Evolutionary conservation across 352 stramenopile genomes (phyloP), one percentile per base, ranked within the genome.

Genomic region (Phytophthora ramorum): DNA sequence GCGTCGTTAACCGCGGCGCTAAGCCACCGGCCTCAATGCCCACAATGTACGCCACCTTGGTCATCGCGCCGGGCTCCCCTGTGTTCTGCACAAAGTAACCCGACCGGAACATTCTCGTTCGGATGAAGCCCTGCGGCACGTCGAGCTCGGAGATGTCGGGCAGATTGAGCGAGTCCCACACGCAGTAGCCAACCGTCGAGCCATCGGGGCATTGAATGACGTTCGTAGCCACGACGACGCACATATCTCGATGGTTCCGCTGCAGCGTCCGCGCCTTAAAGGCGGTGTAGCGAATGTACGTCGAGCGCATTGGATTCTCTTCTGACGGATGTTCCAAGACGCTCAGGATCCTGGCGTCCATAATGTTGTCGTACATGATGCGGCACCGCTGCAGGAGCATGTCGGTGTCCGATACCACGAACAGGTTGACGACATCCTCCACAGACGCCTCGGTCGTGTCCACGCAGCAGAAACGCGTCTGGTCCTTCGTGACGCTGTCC

Each of bases 131-230:
- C 10, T 63, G 61, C 0, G 69, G 75, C 7, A 83, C 52, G 19
- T 81, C 54, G 7, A 80, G 63, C 14, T 75, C 41, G 8, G 63
- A 78, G 13, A 80, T 52, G 28, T 80, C 62, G 30, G 58, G 58
- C 32, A 79, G 26, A 40, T 81, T 76, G 9, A 83, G 69, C 56
- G 75, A 83, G 54, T 83, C 75, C 75, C 75, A 83, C 9, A 83
- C 75, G 46, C 75, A 83, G 51, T 83, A 83, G 54, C 75, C 75
- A 19, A 81, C n/a, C 0, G 69, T 83, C 16, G 75, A 80, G 30
- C 75, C 75, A 34, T 83, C 65, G 14, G 71, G 55, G 40, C 44
- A 73, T 13, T 69, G 26, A 7, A 71, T 71, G 32, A 83, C 71
- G 16, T 83, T 61, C 19, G 75, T 83, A 7, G 75, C 64, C 19